Evolutionary conservation across 306 rosid genomes (phyloP).

Genomic region (Cucurbita moschata): DNA sequence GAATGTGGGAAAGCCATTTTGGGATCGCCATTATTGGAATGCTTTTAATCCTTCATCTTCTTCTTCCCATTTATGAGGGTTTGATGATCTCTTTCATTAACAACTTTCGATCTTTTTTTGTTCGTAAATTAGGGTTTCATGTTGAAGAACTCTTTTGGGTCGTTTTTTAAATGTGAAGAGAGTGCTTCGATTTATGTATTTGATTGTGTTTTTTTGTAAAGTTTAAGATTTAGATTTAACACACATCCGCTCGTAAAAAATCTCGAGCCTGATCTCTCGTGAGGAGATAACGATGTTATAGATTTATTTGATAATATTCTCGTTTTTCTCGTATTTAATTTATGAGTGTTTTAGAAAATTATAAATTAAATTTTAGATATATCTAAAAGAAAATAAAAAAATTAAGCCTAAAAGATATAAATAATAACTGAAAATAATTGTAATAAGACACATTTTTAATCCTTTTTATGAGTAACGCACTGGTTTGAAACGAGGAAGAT

Average conservation of each 20-base stretch:
- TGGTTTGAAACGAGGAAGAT: background rate
- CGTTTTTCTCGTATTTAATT: background rate
- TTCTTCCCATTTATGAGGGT: background rate
- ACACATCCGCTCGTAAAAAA: background rate
- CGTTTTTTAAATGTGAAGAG: background rate
- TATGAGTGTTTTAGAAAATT: background rate
- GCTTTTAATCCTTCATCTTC: constrained; percentile 1
- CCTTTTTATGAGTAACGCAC: background rate
- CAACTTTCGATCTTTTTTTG: background rate
- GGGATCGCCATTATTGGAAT: constrained; percentile 4
- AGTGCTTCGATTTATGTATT: background rate
- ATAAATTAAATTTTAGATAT: background rate
- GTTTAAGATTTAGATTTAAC: background rate
- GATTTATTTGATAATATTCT: background rate
- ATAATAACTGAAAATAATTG: background rate
- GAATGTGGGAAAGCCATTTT: background rate
- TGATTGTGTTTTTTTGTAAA: background rate
- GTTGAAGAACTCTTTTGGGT: background rate
- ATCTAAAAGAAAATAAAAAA: background rate
- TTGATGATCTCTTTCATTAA: background rate
- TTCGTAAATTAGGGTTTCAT: background rate
- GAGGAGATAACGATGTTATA: background rate
- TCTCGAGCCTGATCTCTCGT: background rate
- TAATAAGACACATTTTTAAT: background rate
- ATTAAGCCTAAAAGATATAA: background rate